Percentiles rank a stretch among this genome's conserved stretches.
These are phyloP conservation scores for Auricularia heimuer DNA, from an alignment of 768 basidiomycete species.

Conservation along the genomic window DNA sequence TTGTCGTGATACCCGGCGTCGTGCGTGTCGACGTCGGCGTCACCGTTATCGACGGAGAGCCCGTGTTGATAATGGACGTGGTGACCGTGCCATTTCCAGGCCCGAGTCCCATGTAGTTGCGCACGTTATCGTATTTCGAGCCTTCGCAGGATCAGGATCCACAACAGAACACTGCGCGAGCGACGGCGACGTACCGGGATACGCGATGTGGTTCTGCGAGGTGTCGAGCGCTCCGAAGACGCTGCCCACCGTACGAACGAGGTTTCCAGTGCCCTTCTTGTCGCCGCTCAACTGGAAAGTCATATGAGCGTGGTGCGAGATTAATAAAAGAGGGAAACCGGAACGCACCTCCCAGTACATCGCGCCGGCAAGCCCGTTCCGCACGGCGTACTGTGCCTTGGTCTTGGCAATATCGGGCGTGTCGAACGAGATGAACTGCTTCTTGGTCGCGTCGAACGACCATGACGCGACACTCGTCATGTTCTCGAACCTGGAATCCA, in stretches of 20 bases:
- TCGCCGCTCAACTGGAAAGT: slow-evolving; percentile 39
- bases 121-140: slow-evolving; percentile 41
- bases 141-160: neutral
- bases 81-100: neutral
- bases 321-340: neutral
- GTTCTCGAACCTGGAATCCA: slow-evolving; percentile 48
- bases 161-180: neutral
- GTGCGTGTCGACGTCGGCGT: slow-evolving; percentile 13
- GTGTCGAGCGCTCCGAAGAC: slow-evolving; percentile 47
- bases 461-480: slow-evolving; percentile 62
- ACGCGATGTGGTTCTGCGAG: slow-evolving; percentile 21
- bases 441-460: slow-evolving; percentile 58
- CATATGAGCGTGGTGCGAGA: neutral
- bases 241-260: slow-evolving; percentile 41
- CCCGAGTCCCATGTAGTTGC: slow-evolving; percentile 43
- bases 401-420: slow-evolving; percentile 52
- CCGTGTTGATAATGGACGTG: slow-evolving; percentile 5
- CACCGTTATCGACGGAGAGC: slow-evolving; percentile 10
- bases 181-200: neutral
- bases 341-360: slow-evolving; percentile 52
- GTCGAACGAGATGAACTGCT: slow-evolving; percentile 70
- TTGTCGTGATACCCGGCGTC: too few relatives aligned
- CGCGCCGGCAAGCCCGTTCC: slow-evolving; percentile 49
- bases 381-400: slow-evolving; percentile 60
- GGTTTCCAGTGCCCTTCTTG: slow-evolving; percentile 46